phyloP scores from a whole-genome alignment of 2,329 filamentous ascomycete genomes.

The Gnomoniopsis sp. region DNA sequence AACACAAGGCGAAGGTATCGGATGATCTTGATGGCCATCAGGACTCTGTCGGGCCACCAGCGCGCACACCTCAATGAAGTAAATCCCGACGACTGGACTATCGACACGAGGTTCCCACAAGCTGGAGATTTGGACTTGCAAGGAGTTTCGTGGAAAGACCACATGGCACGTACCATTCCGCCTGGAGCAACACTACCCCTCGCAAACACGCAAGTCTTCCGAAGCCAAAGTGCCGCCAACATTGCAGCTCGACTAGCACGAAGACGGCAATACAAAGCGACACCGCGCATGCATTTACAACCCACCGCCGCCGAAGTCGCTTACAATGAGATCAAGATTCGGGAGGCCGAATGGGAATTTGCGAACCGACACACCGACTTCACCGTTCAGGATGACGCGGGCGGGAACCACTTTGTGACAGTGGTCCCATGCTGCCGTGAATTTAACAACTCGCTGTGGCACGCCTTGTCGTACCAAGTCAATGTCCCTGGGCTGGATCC shows the following conservation, averaged over 20 bases:
- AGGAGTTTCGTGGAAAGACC: not conserved
- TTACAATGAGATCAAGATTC: not conserved
- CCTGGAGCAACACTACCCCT: not conserved
- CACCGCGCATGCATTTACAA: not conserved
- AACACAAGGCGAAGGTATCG: not conserved
- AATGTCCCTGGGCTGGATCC: not conserved
- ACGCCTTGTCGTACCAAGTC: not conserved
- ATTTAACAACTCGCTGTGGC: not conserved
- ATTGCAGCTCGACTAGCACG: not conserved
- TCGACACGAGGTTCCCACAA: not conserved
- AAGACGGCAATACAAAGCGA: not conserved
- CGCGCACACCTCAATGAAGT: not conserved
- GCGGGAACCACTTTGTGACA: not conserved
- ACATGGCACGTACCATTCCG: not conserved
- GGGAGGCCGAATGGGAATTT: not conserved
- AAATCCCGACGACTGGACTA: not conserved
- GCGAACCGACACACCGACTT: not conserved
- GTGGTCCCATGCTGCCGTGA: not conserved
- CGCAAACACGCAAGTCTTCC: not conserved
- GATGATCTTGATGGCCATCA: not conserved
- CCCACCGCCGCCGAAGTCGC: not conserved
- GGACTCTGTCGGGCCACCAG: not conserved
- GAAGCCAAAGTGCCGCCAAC: not conserved
- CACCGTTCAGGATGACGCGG: not conserved
- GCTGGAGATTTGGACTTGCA: not conserved